phyloP scores from a whole-genome alignment of 352 stramenopile genomes.

The Peronospora farinosa region DNA sequence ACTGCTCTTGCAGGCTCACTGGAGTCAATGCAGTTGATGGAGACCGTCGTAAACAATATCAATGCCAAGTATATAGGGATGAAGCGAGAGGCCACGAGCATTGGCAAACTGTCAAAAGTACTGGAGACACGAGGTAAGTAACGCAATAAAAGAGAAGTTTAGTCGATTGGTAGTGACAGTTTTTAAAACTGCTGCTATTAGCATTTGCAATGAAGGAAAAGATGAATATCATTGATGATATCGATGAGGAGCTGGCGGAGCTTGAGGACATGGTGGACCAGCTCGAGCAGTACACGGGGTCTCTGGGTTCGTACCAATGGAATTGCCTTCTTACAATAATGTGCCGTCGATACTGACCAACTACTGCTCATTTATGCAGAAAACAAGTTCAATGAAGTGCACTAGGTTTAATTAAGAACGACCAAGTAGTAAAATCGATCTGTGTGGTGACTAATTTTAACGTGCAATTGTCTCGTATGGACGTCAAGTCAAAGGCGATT shows the following conservation, averaged over 20 bases:
- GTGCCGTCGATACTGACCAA: conserved; percentile 2
- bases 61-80: conserved; percentile 63
- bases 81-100: conserved; percentile 43
- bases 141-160: neutral
- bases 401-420: conserved; percentile 11
- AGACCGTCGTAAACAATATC: conserved; percentile 52
- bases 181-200: conserved; percentile 9
- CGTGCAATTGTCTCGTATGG: neutral
- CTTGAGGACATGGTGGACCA: conserved; percentile 86
- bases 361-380: conserved; percentile 29
- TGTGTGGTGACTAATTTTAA: neutral
- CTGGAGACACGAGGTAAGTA: conserved; percentile 60
- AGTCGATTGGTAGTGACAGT: neutral
- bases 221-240: conserved; percentile 72
- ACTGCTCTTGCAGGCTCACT: conserved; percentile 42
- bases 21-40: conserved; percentile 66
- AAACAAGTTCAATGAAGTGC: conserved; percentile 66
- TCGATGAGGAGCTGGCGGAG: conserved; percentile 79
- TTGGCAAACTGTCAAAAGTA: conserved; percentile 60
- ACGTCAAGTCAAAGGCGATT: conserved; percentile 1
- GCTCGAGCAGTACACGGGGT: conserved; percentile 69
- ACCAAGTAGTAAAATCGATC: neutral
- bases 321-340: neutral
- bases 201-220: conserved; percentile 60
- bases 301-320: conserved; percentile 39